Evolutionary conservation across 1,139 yeast genomes (phyloP), one percentile per base, ranked within the genome.

Genomic region (Pneumocystis jirovecii): DNA sequence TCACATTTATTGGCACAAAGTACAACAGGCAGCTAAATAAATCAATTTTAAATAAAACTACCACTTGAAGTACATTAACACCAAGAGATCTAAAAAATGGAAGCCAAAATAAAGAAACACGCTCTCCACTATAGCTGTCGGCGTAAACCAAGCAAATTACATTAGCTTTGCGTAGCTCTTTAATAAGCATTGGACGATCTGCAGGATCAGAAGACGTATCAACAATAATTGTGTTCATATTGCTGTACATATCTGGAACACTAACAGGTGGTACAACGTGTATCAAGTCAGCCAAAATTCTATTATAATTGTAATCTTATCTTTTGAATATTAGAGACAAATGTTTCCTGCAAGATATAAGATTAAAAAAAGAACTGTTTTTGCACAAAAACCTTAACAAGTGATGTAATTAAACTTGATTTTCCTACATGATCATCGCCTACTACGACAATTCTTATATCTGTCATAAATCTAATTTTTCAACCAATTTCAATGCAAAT

Each of bases 381-480:
- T 4, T 12, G 1, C 5, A 12, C 2, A 1, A 2, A 40, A 40
- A 50, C 57, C 57, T 89, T 91, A 57, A 89, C 85, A 35, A 93
- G 78, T 0, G 95, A 81, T 0, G 95, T 85, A 50, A 93, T 83
- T 61, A 93, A 76, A 37, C 91, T 79, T 10, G 86, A 85, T 73
- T 89, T 89, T 0, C 96, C 96, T 15, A 89, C 96, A 7, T 86
- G 88, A 69, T 89, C 96, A 75, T 93, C 98, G n/a, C 98, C 98
- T 74, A 97, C 90, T 0, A 93, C 86, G 1, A 89, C 96, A 1
- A 93, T 85, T n/a, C 61, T 50, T n/a, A 50, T 50, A 50, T 50
- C 34, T 25, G 57, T 12, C 57, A 50, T 50, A 6, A 40, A 50
- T 50, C 8, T 25, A 50, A 2, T 12, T 50, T 50, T 50, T 50